phyloP scores from a whole-genome alignment of 345 rosid genomes.

The Chamaenerion angustifolium region DNA sequence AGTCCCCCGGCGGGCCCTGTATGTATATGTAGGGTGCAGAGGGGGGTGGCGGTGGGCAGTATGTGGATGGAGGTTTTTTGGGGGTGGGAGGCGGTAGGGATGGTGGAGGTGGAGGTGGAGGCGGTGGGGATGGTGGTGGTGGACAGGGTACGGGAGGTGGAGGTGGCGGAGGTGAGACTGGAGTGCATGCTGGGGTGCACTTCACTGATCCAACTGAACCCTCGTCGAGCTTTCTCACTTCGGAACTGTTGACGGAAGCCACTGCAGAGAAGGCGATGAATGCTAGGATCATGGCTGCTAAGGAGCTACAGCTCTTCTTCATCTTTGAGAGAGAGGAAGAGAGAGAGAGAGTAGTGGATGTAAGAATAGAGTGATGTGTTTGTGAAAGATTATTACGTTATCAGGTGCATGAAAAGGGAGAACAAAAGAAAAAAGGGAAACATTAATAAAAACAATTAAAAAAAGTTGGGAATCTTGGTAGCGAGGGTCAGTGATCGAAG shows the following conservation, averaged over 20 bases:
- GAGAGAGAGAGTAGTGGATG: neutral
- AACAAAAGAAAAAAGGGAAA: too few species aligned
- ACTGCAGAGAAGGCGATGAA: neutral
- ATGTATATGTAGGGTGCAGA: too few species aligned
- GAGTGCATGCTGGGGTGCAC: constrained; percentile 22
- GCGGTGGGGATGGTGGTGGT: constrained; percentile 13
- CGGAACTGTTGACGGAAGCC: constrained; percentile 7
- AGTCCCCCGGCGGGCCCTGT: too few species aligned
- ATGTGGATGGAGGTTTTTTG: constrained; percentile 27
- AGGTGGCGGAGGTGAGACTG: constrained; percentile 25
- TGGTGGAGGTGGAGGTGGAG: constrained; percentile 18
- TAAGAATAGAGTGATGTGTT: neutral
- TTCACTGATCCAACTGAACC: constrained; percentile 12
- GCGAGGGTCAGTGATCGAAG: too few species aligned
- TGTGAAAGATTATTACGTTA: constrained; percentile 10
- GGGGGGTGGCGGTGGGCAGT: constrained; percentile 26
- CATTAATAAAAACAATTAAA: neutral
- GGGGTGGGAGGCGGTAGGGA: constrained; percentile 16
- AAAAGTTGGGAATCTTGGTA: neutral
- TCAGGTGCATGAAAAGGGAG: constrained; percentile 15
- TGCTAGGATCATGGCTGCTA: constrained; percentile 1
- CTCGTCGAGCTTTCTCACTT: constrained; percentile 18
- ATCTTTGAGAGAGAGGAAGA: neutral
- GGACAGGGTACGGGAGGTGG: constrained; percentile 11
- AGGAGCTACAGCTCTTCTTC: neutral